These are phyloP conservation scores for Protomyces inouyei DNA, from an alignment of 1,139 yeast genomes.

Conservation along the genomic window DNA sequence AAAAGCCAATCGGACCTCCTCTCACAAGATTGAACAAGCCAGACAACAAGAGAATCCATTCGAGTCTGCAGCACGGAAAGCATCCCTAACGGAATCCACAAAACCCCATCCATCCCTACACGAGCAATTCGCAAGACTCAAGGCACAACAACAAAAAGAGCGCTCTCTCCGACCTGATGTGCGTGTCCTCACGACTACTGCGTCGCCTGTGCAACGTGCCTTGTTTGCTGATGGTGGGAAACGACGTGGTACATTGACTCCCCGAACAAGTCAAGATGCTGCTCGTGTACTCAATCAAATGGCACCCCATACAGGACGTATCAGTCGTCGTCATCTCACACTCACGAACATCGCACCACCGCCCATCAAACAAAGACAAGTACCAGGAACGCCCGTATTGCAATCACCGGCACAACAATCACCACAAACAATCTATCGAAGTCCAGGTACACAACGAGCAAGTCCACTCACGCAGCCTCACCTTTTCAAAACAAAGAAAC, in stretches of 20 bases:
- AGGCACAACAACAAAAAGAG: background rate
- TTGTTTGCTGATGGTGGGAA: background rate
- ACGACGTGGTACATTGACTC: background rate
- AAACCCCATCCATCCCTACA: background rate
- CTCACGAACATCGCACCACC: background rate
- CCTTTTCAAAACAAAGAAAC: constrained; percentile 5
- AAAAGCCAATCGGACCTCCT: no score
- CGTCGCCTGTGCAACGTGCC: constrained; percentile 6
- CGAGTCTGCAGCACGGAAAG: background rate
- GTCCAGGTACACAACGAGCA: constrained; percentile 14
- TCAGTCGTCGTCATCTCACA: background rate
- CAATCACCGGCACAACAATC: constrained; percentile 6
- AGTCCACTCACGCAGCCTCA: constrained; percentile 11
- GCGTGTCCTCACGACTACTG: background rate
- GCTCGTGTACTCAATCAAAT: background rate
- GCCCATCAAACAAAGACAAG: background rate
- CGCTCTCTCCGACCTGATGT: background rate
- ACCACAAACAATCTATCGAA: constrained; percentile 8
- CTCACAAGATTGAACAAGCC: background rate
- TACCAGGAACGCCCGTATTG: background rate
- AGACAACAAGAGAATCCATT: background rate
- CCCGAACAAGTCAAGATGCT: constrained; percentile 16
- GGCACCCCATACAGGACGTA: constrained; percentile 11
- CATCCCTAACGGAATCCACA: background rate
- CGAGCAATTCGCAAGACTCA: constrained; percentile 2